phyloP scores from a whole-genome alignment of 2,329 filamentous ascomycete genomes.

The Ambrosiella beaveri region DNA sequence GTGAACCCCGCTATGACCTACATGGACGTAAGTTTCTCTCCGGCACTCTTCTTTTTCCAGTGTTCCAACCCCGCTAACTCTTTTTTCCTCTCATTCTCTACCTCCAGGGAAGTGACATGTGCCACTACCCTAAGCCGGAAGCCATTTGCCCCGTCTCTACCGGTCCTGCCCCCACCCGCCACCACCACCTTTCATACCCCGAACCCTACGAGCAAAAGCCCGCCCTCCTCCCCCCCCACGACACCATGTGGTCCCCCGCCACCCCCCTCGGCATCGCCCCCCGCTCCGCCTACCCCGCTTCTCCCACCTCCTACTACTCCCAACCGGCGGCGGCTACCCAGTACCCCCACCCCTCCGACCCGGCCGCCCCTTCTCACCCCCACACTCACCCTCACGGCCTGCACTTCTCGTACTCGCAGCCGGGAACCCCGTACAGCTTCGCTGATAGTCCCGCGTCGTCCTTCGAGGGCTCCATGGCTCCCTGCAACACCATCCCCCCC shows the following conservation, averaged over 20 bases:
- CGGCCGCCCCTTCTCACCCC: background rate
- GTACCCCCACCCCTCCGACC: background rate
- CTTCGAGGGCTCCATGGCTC: constrained; percentile 4
- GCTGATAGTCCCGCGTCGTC: constrained; percentile 3
- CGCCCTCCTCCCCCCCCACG: background rate
- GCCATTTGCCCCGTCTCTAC: background rate
- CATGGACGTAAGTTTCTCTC: constrained; percentile 2
- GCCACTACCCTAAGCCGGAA: constrained; percentile 1
- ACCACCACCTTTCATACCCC: background rate
- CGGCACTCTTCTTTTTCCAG: too few species aligned
- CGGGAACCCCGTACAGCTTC: background rate
- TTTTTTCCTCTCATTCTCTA: too few species aligned
- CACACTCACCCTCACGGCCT: background rate
- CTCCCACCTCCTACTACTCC: background rate
- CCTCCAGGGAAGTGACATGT: background rate
- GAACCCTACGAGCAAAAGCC: background rate
- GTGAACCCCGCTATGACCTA: background rate
- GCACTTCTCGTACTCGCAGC: background rate
- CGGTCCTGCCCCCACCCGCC: background rate
- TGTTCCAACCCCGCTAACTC: too few species aligned
- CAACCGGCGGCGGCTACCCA: too few species aligned
- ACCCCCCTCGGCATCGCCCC: background rate
- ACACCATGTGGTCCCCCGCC: background rate
- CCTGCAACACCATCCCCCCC: background rate
- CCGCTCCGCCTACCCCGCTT: background rate